phyloP scores from a whole-genome alignment of 495 filamentous ascomycete genomes.

The Aspergillus wentii region DNA sequence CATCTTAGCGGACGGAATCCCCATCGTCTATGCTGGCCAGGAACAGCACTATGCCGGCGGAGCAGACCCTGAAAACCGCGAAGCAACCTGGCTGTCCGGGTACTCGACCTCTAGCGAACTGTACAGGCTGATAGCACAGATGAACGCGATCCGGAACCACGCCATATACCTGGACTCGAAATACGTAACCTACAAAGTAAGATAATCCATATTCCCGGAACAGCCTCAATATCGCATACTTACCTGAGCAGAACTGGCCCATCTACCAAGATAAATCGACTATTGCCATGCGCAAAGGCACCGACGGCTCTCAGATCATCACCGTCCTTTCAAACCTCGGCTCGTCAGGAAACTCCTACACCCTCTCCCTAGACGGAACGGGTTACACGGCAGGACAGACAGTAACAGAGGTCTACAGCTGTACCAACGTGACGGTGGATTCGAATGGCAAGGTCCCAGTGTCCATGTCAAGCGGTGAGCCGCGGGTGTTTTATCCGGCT shows the following conservation, averaged over 20 bases:
- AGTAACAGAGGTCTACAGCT: constrained; percentile 44
- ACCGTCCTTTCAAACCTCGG: constrained; percentile 60
- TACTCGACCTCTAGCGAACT: constrained; percentile 54
- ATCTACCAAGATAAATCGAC: constrained; percentile 53
- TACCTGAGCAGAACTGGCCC: constrained; percentile 36
- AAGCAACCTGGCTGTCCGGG: constrained; percentile 66
- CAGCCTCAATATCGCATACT: no score
- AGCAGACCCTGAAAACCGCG: constrained; percentile 63
- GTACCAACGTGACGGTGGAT: constrained; percentile 33
- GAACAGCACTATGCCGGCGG: constrained; percentile 69
- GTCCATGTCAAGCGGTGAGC: constrained; percentile 25
- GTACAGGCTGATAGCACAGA: constrained; percentile 54
- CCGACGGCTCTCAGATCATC: constrained; percentile 48
- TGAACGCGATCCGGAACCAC: constrained; percentile 57
- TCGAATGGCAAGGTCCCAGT: constrained; percentile 27
- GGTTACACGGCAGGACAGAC: constrained; percentile 27
- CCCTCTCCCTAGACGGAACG: constrained; percentile 38
- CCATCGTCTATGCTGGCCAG: constrained; percentile 65
- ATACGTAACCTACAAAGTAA: constrained; percentile 49
- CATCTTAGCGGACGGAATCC: constrained; percentile 65
- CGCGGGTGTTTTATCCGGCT: constrained; percentile 28
- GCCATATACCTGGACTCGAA: constrained; percentile 40
- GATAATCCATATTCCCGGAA: no score
- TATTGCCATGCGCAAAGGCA: constrained; percentile 64
- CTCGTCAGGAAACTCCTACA: constrained; percentile 32